Evolutionary conservation across 805 yeast species (phyloP).

Genomic region (Candida ficus): DNA sequence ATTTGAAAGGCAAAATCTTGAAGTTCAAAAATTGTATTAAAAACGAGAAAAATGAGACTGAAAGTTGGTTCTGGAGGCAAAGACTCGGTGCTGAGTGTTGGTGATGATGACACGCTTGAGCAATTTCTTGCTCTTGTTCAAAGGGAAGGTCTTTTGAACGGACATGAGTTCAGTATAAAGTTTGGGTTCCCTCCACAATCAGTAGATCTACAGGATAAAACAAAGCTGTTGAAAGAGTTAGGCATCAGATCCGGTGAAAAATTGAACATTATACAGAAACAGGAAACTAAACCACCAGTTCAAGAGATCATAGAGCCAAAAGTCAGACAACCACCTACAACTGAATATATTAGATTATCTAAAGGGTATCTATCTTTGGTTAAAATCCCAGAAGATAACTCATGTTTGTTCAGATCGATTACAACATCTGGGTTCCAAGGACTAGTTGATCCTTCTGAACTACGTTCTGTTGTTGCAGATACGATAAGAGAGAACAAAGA

Average conservation of each 20-base stretch:
- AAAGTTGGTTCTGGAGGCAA: slow-evolving; percentile 28
- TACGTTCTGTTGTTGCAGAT: slow-evolving; percentile 48
- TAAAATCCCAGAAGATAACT: slow-evolving; percentile 69
- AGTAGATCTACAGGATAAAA: slow-evolving; percentile 28
- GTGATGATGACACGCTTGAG: slow-evolving; percentile 31
- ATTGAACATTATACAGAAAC: slow-evolving; percentile 32
- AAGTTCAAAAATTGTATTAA: too few species aligned
- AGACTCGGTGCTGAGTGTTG: slow-evolving; percentile 31
- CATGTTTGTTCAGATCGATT: slow-evolving; percentile 68
- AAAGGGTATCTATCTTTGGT: slow-evolving; percentile 42
- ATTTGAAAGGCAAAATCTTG: neutral
- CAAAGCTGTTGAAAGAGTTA: slow-evolving; percentile 29
- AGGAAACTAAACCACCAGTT: neutral
- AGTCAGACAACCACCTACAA: neutral
- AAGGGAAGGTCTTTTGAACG: slow-evolving; percentile 3
- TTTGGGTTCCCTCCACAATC: slow-evolving; percentile 60
- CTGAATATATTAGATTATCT: slow-evolving; percentile 12
- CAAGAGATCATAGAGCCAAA: neutral
- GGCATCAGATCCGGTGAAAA: slow-evolving; percentile 60
- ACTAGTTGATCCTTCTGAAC: slow-evolving; percentile 38
- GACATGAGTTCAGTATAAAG: slow-evolving; percentile 29
- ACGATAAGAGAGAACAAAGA: slow-evolving; percentile 37
- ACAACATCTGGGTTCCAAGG: slow-evolving; percentile 44
- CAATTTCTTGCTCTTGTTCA: slow-evolving; percentile 27
- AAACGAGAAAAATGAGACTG: slow-evolving; percentile 30